Evolutionary conservation across 1,284 basidiomycete genomes (phyloP).

Genomic region (Ustilago xerochloae): DNA sequence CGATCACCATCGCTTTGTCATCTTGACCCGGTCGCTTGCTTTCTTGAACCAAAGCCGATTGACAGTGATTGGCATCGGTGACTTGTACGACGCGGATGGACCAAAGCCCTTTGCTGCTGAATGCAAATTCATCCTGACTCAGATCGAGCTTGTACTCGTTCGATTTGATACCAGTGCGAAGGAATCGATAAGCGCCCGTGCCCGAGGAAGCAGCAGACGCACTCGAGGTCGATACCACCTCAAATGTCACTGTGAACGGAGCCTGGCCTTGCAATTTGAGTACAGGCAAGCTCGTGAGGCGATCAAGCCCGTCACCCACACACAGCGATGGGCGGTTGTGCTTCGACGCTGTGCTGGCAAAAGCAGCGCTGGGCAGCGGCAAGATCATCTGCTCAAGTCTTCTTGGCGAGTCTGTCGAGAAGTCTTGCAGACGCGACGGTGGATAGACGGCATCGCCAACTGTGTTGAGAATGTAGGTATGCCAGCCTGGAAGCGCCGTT

Average conservation of each 20-base stretch:
- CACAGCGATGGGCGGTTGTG: constrained; percentile 77
- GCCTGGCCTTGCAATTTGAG: constrained; percentile 77
- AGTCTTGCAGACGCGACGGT: constrained; percentile 71
- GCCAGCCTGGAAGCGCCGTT: constrained; percentile 80
- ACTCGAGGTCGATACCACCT: constrained; percentile 69
- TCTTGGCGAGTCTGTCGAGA: constrained; percentile 70
- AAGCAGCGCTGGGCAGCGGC: constrained; percentile 47
- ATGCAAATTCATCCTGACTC: constrained; percentile 81
- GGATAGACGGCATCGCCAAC: constrained; percentile 83
- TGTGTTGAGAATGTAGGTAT: constrained; percentile 88
- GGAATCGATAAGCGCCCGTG: constrained; percentile 69
- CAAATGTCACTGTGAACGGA: constrained; percentile 85
- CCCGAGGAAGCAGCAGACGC: constrained; percentile 70
- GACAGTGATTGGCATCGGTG: constrained; percentile 59
- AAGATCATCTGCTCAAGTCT: constrained; percentile 60
- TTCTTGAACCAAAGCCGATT: constrained; percentile 9
- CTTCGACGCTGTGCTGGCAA: constrained; percentile 17
- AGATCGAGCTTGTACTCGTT: constrained; percentile 82
- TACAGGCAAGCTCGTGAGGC: constrained; percentile 55
- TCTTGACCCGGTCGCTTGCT: constrained; percentile 7
- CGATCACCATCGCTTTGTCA: constrained; percentile 64
- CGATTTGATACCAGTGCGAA: constrained; percentile 74
- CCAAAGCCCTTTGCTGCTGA: constrained; percentile 78
- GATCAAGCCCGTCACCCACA: constrained; percentile 56
- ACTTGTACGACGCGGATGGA: constrained; percentile 69